Conservation (phyloP, 2,329 filamentous ascomycete species). For the Chrysoporthe austroafricana region DNA sequence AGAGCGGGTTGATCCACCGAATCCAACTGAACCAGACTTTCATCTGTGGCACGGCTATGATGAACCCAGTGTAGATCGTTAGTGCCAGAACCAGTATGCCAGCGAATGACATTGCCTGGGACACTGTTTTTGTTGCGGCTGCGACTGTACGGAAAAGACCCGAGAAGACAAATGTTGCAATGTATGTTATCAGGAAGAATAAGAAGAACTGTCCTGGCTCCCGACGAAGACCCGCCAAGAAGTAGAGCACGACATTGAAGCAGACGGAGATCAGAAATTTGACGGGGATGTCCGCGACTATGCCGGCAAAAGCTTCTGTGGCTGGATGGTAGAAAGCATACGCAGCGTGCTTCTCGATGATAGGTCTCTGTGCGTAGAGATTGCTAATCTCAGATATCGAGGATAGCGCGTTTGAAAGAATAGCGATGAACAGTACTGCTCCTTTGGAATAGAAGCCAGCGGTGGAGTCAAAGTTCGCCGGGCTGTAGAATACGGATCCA, state of each 20-base stretch:
- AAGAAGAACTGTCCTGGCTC: conserved; percentile 74
- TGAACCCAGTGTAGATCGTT: conserved; percentile 64
- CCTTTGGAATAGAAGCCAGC: conserved; percentile 58
- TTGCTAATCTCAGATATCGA: conserved; percentile 54
- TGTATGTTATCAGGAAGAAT: conserved; percentile 72
- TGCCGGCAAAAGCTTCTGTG: conserved; percentile 57
- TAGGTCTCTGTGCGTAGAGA: conserved; percentile 49
- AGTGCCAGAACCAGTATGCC: conserved; percentile 62
- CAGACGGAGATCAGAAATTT: conserved; percentile 54
- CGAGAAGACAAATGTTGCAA: conserved; percentile 72
- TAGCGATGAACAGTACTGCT: conserved; percentile 62
- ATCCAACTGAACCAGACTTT: conserved; percentile 78
- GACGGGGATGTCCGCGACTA: conserved; percentile 60
- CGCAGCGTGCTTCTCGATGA: conserved; percentile 53
- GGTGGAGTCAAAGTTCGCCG: conserved; percentile 48
- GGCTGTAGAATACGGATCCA: conserved; percentile 61
- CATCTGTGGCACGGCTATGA: conserved; percentile 59
- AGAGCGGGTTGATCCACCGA: conserved; percentile 73
- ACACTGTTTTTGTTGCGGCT: conserved; percentile 68
- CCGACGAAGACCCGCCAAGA: conserved; percentile 56
- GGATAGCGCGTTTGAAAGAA: conserved; percentile 35
- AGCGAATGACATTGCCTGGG: conserved; percentile 58
- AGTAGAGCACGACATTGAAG: conserved; percentile 64
- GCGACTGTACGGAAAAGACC: conserved; percentile 77
- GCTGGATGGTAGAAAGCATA: conserved; percentile 57